phyloP scores from a whole-genome alignment of 305 asterid genomes.

The Ajuga reptans region DNA sequence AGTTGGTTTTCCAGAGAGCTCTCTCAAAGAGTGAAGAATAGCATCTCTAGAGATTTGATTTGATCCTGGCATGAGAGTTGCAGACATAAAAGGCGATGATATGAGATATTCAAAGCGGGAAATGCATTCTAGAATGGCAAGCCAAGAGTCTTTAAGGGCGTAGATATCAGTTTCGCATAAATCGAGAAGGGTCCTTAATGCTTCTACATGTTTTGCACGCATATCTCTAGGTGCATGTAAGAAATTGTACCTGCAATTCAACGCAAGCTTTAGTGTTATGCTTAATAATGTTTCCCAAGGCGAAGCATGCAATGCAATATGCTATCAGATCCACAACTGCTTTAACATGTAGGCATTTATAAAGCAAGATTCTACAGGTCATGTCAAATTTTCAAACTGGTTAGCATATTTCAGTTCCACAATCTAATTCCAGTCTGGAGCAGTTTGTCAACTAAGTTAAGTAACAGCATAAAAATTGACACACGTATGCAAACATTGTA shows the following conservation, averaged over 20 bases:
- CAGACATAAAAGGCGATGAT: constrained; percentile 75
- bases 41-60: constrained; percentile 84
- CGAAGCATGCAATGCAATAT: not conserved
- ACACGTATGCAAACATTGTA: not conserved
- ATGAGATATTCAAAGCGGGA: constrained; percentile 89
- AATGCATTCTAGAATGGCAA: constrained; percentile 80
- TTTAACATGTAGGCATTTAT: not conserved
- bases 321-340: not conserved
- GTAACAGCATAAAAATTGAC: not conserved
- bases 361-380: not conserved
- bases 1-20: constrained; percentile 86
- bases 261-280: constrained; percentile 18
- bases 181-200: constrained; percentile 70
- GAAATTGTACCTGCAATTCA: constrained; percentile 70
- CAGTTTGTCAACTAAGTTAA: not conserved
- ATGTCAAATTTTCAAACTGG: not conserved
- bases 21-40: constrained; percentile 72
- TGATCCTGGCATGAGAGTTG: constrained; percentile 90
- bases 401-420: not conserved
- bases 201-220: constrained; percentile 90
- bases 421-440: not conserved
- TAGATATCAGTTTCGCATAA: constrained; percentile 67
- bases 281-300: constrained; percentile 6
- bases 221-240: constrained; percentile 97
- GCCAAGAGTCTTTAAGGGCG: constrained; percentile 92